A percentile compares a stretch with the other conserved stretches of the same genome.
These are phyloP conservation scores for Phyllosticta capitalensis DNA, from an alignment of 2,329 filamentous ascomycete species.

Conservation along the genomic window DNA sequence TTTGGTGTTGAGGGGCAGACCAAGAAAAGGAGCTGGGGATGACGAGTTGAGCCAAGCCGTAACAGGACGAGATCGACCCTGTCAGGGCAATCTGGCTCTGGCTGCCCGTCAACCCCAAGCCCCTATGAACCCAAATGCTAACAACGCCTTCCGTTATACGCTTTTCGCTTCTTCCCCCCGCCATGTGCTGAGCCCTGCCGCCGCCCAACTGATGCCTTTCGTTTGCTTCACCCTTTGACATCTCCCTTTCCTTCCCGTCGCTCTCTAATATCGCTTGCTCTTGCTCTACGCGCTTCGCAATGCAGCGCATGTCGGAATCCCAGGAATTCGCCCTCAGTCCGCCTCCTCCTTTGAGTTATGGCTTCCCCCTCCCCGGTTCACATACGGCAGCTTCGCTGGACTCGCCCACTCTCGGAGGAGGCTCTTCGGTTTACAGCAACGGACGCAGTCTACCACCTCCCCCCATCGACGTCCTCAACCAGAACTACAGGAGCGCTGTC, in stretches of 20 bases:
- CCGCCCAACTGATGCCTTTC: not conserved
- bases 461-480: conserved; percentile 23
- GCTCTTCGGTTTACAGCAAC: conserved; percentile 5
- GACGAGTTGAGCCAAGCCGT: not conserved
- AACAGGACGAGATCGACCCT: not conserved
- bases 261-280: not conserved
- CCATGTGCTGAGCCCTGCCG: not conserved
- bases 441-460: conserved; percentile 28
- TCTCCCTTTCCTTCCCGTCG: not conserved
- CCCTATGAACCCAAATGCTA: not conserved
- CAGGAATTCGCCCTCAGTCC: conserved; percentile 1
- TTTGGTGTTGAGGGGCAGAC: not conserved
- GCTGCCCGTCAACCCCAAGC: not conserved
- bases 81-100: not conserved
- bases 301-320: conserved; percentile 15
- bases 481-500: conserved; percentile 21
- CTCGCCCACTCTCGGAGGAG: conserved; percentile 1
- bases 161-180: not conserved
- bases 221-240: not conserved
- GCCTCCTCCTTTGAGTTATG: conserved; percentile 5
- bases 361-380: conserved; percentile 26
- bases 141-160: not conserved
- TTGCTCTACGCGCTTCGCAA: conserved; percentile 11
- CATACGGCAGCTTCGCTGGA: conserved; percentile 26
- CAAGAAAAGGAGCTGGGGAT: not conserved